Percentiles rank a stretch among this genome's conserved stretches.
These are phyloP conservation scores for Xylariaceae sp. DNA, from an alignment of 2,329 filamentous ascomycete genomes.

Conservation along the genomic window DNA sequence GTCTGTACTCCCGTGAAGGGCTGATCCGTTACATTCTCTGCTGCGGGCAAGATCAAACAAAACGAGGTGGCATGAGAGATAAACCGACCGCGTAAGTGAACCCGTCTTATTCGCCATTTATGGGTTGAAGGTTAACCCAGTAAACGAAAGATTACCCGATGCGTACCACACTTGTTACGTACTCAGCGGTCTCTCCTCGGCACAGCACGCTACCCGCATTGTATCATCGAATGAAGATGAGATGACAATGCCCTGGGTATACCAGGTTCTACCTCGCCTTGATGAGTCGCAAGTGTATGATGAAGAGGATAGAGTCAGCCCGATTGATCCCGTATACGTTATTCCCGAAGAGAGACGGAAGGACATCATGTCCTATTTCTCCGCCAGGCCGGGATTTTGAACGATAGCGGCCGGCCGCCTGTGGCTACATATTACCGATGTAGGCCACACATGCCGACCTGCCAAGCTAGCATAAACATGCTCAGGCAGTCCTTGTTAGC, in stretches of 20 bases:
- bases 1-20: slow-evolving; percentile 70
- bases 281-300: slow-evolving; percentile 61
- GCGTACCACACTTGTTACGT: slow-evolving; percentile 93
- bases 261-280: slow-evolving; percentile 43
- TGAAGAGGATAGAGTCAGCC: slow-evolving; percentile 61
- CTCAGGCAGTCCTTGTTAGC: slow-evolving; percentile 21
- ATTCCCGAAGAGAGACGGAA: slow-evolving; percentile 68
- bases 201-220: slow-evolving; percentile 57
- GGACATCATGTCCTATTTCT: slow-evolving; percentile 60
- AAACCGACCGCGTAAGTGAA: slow-evolving; percentile 79
- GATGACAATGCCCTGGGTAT: slow-evolving; percentile 38
- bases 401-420: slow-evolving; percentile 29
- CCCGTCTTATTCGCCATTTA: slow-evolving; percentile 5
- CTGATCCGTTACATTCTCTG: slow-evolving; percentile 83
- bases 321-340: slow-evolving; percentile 79
- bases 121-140: slow-evolving; percentile 7
- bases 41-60: slow-evolving; percentile 72
- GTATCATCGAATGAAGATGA: slow-evolving; percentile 36
- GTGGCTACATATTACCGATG: slow-evolving; percentile 29
- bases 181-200: slow-evolving; percentile 75
- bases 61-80: slow-evolving; percentile 77
- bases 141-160: slow-evolving; percentile 59
- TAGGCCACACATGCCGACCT: slow-evolving; percentile 29
- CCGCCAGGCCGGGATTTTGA: slow-evolving; percentile 52
- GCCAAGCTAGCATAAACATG: slow-evolving; percentile 30